Conservation (phyloP, 2,329 filamentous ascomycete genomes). For the Fusarium chaquense region DNA sequence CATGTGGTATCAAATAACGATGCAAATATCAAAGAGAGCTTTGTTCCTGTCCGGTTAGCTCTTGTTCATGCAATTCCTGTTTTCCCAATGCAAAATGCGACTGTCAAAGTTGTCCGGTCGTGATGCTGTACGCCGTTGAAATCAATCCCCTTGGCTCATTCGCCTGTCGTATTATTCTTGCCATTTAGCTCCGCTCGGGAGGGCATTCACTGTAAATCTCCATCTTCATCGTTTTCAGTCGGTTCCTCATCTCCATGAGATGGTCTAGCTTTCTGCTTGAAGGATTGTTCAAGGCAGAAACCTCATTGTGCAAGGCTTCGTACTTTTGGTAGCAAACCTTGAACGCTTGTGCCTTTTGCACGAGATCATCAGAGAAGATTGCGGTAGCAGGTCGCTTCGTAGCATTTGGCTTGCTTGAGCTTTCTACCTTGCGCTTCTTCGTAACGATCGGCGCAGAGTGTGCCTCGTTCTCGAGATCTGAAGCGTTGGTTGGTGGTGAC, state of each 20-base stretch:
- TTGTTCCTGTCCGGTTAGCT: slow-evolving; percentile 36
- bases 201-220: slow-evolving; percentile 66
- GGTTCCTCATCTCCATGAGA: slow-evolving; percentile 66
- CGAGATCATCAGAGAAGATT: slow-evolving; percentile 56
- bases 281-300: slow-evolving; percentile 63
- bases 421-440: slow-evolving; percentile 61
- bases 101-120: slow-evolving; percentile 46
- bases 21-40: slow-evolving; percentile 45
- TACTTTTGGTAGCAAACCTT: slow-evolving; percentile 69
- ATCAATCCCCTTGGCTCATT: slow-evolving; percentile 21
- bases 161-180: slow-evolving; percentile 34
- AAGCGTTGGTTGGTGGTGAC: slow-evolving; percentile 74
- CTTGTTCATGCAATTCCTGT: slow-evolving; percentile 45
- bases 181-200: slow-evolving; percentile 45
- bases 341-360: slow-evolving; percentile 67
- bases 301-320: slow-evolving; percentile 66
- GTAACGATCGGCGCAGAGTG: slow-evolving; percentile 44
- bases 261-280: slow-evolving; percentile 63
- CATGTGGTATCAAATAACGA: slow-evolving; percentile 47
- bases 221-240: slow-evolving; percentile 68
- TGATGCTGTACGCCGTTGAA: slow-evolving; percentile 45
- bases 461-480: slow-evolving; percentile 65
- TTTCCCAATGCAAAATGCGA: slow-evolving; percentile 43
- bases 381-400: slow-evolving; percentile 50
- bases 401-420: slow-evolving; percentile 40